Conservation (phyloP, 306 rosid species). For the Dryas drummondii region DNA sequence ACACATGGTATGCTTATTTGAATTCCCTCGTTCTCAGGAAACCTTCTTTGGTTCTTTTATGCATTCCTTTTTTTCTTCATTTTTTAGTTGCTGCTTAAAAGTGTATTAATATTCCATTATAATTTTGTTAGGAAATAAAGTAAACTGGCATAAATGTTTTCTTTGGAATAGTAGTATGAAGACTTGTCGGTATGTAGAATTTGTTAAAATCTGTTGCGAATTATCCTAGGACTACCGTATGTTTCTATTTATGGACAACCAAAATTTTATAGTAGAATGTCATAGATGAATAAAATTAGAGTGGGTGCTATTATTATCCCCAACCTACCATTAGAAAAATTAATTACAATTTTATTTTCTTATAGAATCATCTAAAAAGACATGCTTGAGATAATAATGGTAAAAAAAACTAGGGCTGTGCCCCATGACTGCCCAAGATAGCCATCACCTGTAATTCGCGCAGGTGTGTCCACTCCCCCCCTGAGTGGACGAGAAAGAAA, state of each 20-base stretch:
- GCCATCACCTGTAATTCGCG: too few species aligned
- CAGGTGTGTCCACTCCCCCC: too few species aligned
- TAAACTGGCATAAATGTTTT: neutral
- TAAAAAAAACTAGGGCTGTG: too few species aligned
- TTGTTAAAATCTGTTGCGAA: too few species aligned
- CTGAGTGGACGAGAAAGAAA: too few species aligned
- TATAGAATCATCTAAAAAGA: neutral
- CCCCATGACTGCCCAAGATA: too few species aligned
- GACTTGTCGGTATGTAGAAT: too few species aligned
- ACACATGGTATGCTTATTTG: constrained; percentile 23
- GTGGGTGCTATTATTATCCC: neutral
- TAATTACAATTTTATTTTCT: neutral
- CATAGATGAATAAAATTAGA: neutral
- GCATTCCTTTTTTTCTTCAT: neutral
- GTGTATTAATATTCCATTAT: neutral
- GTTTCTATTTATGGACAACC: neutral
- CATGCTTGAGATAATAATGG: neutral
- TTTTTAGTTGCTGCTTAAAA: neutral
- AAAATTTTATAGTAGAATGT: neutral
- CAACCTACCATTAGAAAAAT: neutral
- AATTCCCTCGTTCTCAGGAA: neutral
- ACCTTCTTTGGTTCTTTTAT: neutral
- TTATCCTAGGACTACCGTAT: neutral
- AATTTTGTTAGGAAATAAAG: neutral
- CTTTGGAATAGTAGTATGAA: neutral